Evolutionary conservation across 176 grass and related monocot species (phyloP), one percentile per base, ranked within the genome.

Genomic region (Saccharum spontaneum): DNA sequence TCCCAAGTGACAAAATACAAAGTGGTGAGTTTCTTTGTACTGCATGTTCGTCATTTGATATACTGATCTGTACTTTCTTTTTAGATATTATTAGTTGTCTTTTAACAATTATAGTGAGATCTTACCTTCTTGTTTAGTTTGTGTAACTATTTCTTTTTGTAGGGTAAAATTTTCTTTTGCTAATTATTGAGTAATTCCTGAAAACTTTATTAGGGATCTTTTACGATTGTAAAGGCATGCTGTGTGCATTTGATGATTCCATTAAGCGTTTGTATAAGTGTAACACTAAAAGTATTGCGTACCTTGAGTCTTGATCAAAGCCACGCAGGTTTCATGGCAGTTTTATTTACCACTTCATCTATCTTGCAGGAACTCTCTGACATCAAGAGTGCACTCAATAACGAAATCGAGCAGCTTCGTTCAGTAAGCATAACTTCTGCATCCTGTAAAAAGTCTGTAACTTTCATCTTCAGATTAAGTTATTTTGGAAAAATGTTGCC

Each of bases 1-100:
- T 96, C 93, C 18, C 91, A 99, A 86, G 97, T 99, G 70, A 90
- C 85, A 36, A 99, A 92, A 73, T 99, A 99, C 84, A 95, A 94
- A 93, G 87, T 83, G 82, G 93, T 99, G 70, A 88, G 90, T 94
- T 88, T 71, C 3, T 76, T 18, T 7, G 11, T 13, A n/a, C 46
- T 67, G 81, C 17, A 78, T 1, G 75, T 67, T 79, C 60, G 48
- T 28, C 68, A 16, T 38, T 39, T 73, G 15, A 61, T 59, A 45
- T 60, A 46, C 28, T 79, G 48, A 61, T 61, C 2, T 6, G 2
- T 14, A 48, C 46, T 68, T 86, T 10, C 28, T 40, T 79, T 83
- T 49, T 41, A 61, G 5, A 62, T 6, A 83, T 49, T 55, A 43
- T 41, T 5, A 30, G 55, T 54, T 78, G 11, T 26, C 28, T 50